Evolutionary conservation across 805 yeast genomes (phyloP).

Genomic region (Tetrapisispora iriomotensis): DNA sequence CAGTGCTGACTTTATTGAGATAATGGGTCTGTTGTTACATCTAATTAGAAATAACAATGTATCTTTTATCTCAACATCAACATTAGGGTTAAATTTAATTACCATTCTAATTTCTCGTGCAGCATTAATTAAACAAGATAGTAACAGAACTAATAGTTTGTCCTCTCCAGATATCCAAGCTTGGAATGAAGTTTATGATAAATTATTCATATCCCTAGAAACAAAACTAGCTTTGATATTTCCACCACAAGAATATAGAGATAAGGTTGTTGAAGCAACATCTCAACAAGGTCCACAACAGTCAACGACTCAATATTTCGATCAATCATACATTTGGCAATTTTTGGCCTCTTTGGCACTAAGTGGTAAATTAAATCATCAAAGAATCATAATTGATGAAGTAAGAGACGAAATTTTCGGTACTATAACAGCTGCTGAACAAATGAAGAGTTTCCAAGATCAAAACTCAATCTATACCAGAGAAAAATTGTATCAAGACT

Average conservation of each 20-base stretch:
- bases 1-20: constrained; percentile 70
- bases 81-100: constrained; percentile 75
- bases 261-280: constrained; percentile 15
- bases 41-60: constrained; percentile 63
- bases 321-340: constrained; percentile 90
- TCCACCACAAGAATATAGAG: constrained; percentile 49
- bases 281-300: constrained; percentile 17
- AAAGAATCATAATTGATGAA: constrained; percentile 87
- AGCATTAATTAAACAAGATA: constrained; percentile 83
- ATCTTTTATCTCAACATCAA: constrained; percentile 44
- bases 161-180: constrained; percentile 34
- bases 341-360: constrained; percentile 88
- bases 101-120: constrained; percentile 89
- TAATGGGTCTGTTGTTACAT: constrained; percentile 63
- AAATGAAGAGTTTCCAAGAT: constrained; percentile 28
- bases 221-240: constrained; percentile 68
- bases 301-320: constrained; percentile 26
- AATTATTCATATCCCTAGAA: constrained; percentile 67
- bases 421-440: constrained; percentile 67
- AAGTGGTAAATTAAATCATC: constrained; percentile 84
- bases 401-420: constrained; percentile 89
- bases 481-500: constrained; percentile 60
- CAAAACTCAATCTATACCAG: constrained; percentile 33
- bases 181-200: constrained; percentile 79
- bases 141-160: constrained; percentile 32